Base-by-base conservation (phyloP, 768 basidiomycete genomes). In the Cantharellus anzutake region DNA sequence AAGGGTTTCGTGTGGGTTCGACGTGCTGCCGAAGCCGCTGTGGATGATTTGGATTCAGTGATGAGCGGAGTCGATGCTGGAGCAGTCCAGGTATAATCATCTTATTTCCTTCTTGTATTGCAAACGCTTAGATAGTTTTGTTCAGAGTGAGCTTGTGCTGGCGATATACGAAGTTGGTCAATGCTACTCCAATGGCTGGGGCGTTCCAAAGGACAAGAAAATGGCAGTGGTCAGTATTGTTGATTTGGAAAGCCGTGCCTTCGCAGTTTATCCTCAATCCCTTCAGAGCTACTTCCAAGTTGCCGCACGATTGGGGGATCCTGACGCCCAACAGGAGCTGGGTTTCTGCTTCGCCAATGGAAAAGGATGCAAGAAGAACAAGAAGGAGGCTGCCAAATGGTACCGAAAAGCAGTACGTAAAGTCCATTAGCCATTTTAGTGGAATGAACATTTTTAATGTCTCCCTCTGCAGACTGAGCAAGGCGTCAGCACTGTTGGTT, bases 181-280 rank as follows among this genome's bases (percentile, higher is more conserved):
- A 69, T 90, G 87, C 67, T 94, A 91, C 71, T 86, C 86, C 68
- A 86, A 89, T 57, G 91, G 90, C 1, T 93, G 90, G 89, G 91
- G 91, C 4, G 82, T 89, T 7, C 67, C 71, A 38, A 87, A 88
- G 68, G 87, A 93, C 70, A 83, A 86, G 72, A 87, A 84, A 75
- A 88, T 92, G 86, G 87, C 63, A 7, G 40, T 64, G 14, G 63
- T 64, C 39, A 51, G 63, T 64, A 29, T 37, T 40, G 4, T 62
- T 20, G n/a, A 42, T 5, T 29, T 58, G 60, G 40, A 38, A 39
- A 34, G 41, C 34, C 39, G 5, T 53, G 35, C 7, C 40, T 40
- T 39, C 35, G 7, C 56, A 1, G 11, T 7, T 60, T 34, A 4
- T 57, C 37, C 11, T 59, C 40, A 35, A 35, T 41, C 56, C 0